Evolutionary conservation across 2,329 filamentous ascomycete genomes (phyloP).

Genomic region (Monilinia aucupariae): DNA sequence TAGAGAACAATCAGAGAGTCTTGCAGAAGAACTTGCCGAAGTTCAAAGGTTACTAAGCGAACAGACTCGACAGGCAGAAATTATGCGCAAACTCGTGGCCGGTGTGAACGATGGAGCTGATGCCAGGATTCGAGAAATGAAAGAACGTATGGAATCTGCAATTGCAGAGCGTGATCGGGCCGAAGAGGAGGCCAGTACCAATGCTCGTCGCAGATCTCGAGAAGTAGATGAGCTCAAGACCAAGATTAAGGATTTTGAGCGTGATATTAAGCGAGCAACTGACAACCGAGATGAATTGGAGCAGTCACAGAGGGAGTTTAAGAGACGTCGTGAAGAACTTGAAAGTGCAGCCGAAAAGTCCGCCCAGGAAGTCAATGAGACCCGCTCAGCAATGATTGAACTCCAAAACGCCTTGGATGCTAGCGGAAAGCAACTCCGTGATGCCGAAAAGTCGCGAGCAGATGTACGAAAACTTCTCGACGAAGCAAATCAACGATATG

Average conservation of each 20-base stretch:
- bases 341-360: conserved; percentile 66
- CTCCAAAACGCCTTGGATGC: conserved; percentile 78
- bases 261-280: conserved; percentile 62
- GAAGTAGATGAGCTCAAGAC: conserved; percentile 82
- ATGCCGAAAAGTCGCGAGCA: conserved; percentile 75
- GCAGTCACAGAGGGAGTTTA: conserved; percentile 67
- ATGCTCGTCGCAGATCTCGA: conserved; percentile 68
- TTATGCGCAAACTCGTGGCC: conserved; percentile 81
- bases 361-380: conserved; percentile 66
- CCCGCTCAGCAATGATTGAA: conserved; percentile 69
- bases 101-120: conserved; percentile 84
- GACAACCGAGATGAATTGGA: conserved; percentile 77
- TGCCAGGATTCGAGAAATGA: conserved; percentile 78
- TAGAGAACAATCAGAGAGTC: conserved; percentile 70
- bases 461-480: conserved; percentile 73
- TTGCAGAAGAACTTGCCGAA: conserved; percentile 90
- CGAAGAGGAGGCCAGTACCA: conserved; percentile 80
- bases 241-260: conserved; percentile 75
- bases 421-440: conserved; percentile 75
- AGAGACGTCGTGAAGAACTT: conserved; percentile 66
- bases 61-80: conserved; percentile 85
- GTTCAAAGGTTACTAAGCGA: conserved; percentile 81
- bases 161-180: conserved; percentile 91
- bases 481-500: conserved; percentile 69
- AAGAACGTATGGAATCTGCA: conserved; percentile 78